phyloP scores from a whole-genome alignment of 805 yeast genomes.

The Cyberlindnera amylophila region DNA sequence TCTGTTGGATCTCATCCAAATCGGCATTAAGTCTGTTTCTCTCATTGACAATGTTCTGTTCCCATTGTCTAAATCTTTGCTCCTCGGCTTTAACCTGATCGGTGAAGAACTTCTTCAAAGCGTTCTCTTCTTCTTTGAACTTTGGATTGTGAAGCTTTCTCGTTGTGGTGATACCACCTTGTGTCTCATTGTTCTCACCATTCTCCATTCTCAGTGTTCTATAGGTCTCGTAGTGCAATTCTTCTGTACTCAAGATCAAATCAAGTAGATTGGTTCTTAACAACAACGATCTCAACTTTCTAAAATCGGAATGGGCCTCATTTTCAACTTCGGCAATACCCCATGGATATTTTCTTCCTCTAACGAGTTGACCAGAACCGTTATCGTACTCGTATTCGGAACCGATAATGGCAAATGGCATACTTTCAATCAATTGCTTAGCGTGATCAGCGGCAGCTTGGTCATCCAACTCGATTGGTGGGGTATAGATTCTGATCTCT shows the following conservation, averaged over 20 bases:
- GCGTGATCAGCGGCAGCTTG: constrained; percentile 76
- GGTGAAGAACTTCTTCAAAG: constrained; percentile 88
- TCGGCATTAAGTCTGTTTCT: constrained; percentile 92
- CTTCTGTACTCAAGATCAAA: constrained; percentile 74
- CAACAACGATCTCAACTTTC: constrained; percentile 71
- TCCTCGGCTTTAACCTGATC: constrained; percentile 97
- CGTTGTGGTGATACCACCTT: constrained; percentile 39
- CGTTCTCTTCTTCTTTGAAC: constrained; percentile 94
- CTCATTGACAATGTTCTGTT: constrained; percentile 91
- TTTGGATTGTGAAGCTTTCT: constrained; percentile 75
- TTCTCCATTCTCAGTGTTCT: constrained; percentile 67
- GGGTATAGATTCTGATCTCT: constrained; percentile 78
- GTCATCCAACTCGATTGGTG: constrained; percentile 74
- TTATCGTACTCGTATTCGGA: constrained; percentile 68
- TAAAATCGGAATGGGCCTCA: constrained; percentile 81
- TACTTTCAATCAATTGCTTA: constrained; percentile 70
- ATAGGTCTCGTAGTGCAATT: constrained; percentile 74
- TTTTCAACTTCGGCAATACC: constrained; percentile 86
- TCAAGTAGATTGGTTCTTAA: constrained; percentile 83
- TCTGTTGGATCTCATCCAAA: constrained; percentile 80
- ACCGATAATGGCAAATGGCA: constrained; percentile 86
- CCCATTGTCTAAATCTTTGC: constrained; percentile 98
- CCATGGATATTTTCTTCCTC: constrained; percentile 89
- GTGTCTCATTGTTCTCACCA: constrained; percentile 33
- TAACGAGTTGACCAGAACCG: constrained; percentile 57